These are phyloP conservation scores for Sicyos baderoa DNA, from an alignment of 306 rosid genomes.

Conservation along the genomic window DNA sequence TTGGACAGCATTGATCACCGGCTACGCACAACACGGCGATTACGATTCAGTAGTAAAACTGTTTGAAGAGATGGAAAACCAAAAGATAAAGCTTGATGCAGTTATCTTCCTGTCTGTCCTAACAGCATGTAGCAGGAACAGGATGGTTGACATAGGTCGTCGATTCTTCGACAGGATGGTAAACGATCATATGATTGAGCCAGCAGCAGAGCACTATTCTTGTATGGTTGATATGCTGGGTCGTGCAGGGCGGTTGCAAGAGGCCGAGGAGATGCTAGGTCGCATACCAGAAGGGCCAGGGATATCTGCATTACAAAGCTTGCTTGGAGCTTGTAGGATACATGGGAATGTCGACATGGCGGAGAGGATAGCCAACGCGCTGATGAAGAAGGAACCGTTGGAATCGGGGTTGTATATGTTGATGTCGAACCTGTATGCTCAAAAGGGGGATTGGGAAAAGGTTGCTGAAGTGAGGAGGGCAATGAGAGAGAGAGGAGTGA, in stretches of 20 bases:
- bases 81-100: slow-evolving; percentile 47
- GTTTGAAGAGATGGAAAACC: slow-evolving; percentile 51
- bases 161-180: slow-evolving; percentile 48
- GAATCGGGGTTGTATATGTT: slow-evolving; percentile 64
- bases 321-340: slow-evolving; percentile 67
- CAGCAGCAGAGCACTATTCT: slow-evolving; percentile 60
- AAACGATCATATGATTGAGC: slow-evolving; percentile 47
- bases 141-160: slow-evolving; percentile 58
- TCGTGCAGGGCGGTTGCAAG: slow-evolving; percentile 54
- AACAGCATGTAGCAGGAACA: slow-evolving; percentile 69
- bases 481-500: slow-evolving; percentile 71
- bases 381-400: slow-evolving; percentile 55
- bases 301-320: slow-evolving; percentile 58
- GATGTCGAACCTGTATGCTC: slow-evolving; percentile 70
- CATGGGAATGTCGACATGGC: slow-evolving; percentile 69
- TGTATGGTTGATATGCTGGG: slow-evolving; percentile 78
- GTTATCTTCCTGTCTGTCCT: slow-evolving; percentile 68
- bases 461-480: slow-evolving; percentile 54
- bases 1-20: slow-evolving; percentile 77
- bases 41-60: slow-evolving; percentile 48
- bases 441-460: slow-evolving; percentile 79
- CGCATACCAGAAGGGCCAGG: slow-evolving; percentile 62
- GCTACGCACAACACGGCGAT: slow-evolving; percentile 67
- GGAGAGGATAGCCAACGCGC: slow-evolving; percentile 37
- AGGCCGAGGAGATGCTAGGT: slow-evolving; percentile 49